phyloP scores from a whole-genome alignment of 441 rosid species.

The Erysimum pusillum region DNA sequence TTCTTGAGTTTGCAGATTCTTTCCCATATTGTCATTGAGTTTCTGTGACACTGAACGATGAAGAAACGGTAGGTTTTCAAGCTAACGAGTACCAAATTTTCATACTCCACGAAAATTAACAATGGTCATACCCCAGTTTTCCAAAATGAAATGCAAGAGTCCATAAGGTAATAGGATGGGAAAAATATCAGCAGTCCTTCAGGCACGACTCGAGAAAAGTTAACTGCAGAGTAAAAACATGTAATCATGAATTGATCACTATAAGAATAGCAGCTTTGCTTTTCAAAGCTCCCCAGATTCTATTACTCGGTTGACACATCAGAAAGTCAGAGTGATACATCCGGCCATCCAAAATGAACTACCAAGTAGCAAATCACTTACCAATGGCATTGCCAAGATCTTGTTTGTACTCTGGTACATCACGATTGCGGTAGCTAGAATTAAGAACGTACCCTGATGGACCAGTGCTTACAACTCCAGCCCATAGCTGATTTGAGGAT shows the following conservation, averaged over 20 bases:
- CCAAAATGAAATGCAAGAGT: slow-evolving; percentile 89
- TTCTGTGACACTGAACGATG: slow-evolving; percentile 60
- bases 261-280: slow-evolving; percentile 14
- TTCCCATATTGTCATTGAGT: slow-evolving; percentile 88
- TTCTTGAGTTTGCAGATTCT: slow-evolving; percentile 92
- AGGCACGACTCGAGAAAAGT: slow-evolving; percentile 91
- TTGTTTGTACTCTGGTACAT: slow-evolving; percentile 88
- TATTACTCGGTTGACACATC: slow-evolving; percentile 27
- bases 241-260: slow-evolving; percentile 9
- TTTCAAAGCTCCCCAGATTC: slow-evolving; percentile 25
- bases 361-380: slow-evolving; percentile 51
- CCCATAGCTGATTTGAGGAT: slow-evolving; percentile 91
- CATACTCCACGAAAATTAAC: slow-evolving; percentile 36
- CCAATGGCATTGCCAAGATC: slow-evolving; percentile 99
- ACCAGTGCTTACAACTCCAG: slow-evolving; percentile 88
- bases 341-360: slow-evolving; percentile 34
- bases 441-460: slow-evolving; percentile 85
- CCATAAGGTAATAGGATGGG: slow-evolving; percentile 94
- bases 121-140: slow-evolving; percentile 71
- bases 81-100: slow-evolving; percentile 33
- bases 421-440: slow-evolving; percentile 86
- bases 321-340: slow-evolving; percentile 34
- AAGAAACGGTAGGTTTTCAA: slow-evolving; percentile 32
- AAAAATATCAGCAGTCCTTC: slow-evolving; percentile 96
- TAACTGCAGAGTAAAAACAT: slow-evolving; percentile 60